Evolutionary conservation across 768 basidiomycete species (phyloP).

Genomic region (Xanthoconium stramineum): DNA sequence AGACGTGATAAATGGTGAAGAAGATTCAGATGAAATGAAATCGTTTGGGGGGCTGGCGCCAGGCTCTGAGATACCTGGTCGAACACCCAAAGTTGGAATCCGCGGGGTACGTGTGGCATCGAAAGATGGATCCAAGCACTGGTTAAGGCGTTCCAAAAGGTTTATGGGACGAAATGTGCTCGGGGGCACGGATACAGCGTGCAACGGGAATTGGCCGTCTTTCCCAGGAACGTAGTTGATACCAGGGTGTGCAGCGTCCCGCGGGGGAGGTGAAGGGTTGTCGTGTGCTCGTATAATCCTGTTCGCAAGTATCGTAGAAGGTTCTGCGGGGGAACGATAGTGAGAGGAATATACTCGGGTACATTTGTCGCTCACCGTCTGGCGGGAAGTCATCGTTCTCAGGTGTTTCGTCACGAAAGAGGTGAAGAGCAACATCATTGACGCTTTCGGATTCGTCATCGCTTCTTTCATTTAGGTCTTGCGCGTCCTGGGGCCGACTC

Average conservation of each 20-base stretch:
- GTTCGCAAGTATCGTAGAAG: slow-evolving; percentile 62
- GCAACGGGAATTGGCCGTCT: slow-evolving; percentile 15
- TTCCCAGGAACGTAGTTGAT: slow-evolving; percentile 15
- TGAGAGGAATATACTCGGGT: slow-evolving; percentile 4
- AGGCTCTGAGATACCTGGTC: neutral
- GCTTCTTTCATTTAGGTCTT: slow-evolving; percentile 21
- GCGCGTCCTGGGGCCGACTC: slow-evolving; percentile 13
- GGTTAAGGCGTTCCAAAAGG: slow-evolving; percentile 27
- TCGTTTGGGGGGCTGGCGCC: slow-evolving; percentile 23
- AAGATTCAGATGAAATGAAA: slow-evolving; percentile 44
- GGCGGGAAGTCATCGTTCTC: slow-evolving; percentile 42
- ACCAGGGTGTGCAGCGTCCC: slow-evolving; percentile 16
- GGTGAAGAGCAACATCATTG: slow-evolving; percentile 21
- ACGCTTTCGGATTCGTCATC: slow-evolving; percentile 33
- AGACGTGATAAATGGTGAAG: slow-evolving; percentile 27
- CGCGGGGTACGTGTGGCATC: neutral
- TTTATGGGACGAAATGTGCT: slow-evolving; percentile 34
- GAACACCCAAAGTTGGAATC: slow-evolving; percentile 2
- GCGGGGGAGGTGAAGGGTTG: slow-evolving; percentile 72
- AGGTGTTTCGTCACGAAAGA: slow-evolving; percentile 47
- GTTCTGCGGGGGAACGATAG: slow-evolving; percentile 42
- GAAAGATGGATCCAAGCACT: slow-evolving; percentile 6
- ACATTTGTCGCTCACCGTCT: slow-evolving; percentile 37
- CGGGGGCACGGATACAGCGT: slow-evolving; percentile 20
- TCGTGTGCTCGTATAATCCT: slow-evolving; percentile 66